Conservation (phyloP, 1,139 yeast genomes). For the Hansenula lynferdii region DNA sequence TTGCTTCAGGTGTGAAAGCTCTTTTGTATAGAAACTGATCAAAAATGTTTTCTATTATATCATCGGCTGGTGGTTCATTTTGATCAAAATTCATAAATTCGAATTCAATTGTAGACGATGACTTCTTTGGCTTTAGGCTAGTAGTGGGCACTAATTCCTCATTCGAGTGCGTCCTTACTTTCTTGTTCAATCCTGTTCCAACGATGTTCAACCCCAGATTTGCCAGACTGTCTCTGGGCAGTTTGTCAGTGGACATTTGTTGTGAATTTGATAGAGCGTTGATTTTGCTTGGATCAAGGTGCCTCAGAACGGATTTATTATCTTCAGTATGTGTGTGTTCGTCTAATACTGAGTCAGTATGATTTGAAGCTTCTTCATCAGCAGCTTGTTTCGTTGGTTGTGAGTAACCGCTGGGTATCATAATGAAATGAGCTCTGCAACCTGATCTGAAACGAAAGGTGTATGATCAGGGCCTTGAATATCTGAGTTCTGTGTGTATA, state of each 20-base stretch:
- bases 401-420: not conserved
- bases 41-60: conserved; percentile 17
- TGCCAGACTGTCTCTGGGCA: conserved; percentile 5
- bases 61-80: conserved; percentile 21
- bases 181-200: conserved; percentile 13
- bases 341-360: too few relatives aligned
- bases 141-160: not conserved
- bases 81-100: conserved; percentile 21
- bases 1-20: conserved; percentile 18
- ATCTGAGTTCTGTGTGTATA: too few relatives aligned
- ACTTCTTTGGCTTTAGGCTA: not conserved
- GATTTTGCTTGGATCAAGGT: not conserved
- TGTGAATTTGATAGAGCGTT: not conserved
- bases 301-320: too few relatives aligned
- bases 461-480: too few relatives aligned
- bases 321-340: too few relatives aligned
- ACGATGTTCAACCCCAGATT: conserved; percentile 18
- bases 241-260: not conserved
- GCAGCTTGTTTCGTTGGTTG: not conserved
- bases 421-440: not conserved
- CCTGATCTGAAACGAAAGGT: too few relatives aligned
- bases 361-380: too few relatives aligned
- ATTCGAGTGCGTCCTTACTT: not conserved
- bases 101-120: conserved; percentile 7
- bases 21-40: conserved; percentile 14